phyloP scores from a whole-genome alignment of 2,329 filamentous ascomycete species.

The Orbilia javanica region DNA sequence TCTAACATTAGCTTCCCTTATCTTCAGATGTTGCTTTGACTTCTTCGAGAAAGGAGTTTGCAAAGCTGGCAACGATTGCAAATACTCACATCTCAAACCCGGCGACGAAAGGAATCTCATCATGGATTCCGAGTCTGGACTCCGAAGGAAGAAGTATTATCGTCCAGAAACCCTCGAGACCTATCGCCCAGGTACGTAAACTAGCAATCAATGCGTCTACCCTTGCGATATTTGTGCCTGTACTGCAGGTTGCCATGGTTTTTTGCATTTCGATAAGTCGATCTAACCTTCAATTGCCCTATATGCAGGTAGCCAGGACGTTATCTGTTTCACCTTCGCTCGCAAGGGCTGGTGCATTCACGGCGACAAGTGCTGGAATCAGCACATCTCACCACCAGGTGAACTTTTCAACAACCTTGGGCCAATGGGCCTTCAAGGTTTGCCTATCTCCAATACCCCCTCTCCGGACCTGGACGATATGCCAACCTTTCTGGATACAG shows the following conservation, averaged over 20 bases:
- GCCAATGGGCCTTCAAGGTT: constrained; percentile 15
- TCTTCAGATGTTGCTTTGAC: constrained; percentile 51
- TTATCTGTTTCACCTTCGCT: constrained; percentile 55
- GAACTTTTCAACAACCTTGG: constrained; percentile 13
- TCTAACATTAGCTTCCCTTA: constrained; percentile 17
- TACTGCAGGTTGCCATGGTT: background rate
- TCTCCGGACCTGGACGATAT: constrained; percentile 53
- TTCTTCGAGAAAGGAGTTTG: constrained; percentile 51
- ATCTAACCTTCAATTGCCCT: constrained; percentile 3
- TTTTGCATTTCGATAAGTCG: background rate
- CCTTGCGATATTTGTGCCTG: background rate
- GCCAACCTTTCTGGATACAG: constrained; percentile 45
- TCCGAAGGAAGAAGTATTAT: constrained; percentile 56
- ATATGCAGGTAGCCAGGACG: constrained; percentile 50
- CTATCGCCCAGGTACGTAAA: constrained; percentile 48
- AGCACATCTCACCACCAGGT: constrained; percentile 42
- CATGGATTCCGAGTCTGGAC: constrained; percentile 54
- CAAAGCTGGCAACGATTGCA: constrained; percentile 55
- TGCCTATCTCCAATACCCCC: constrained; percentile 43
- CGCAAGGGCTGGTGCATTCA: constrained; percentile 58
- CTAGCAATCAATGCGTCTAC: constrained; percentile 8
- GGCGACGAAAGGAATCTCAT: constrained; percentile 54
- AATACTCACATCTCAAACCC: constrained; percentile 48
- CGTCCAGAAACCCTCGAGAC: constrained; percentile 54
- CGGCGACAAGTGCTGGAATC: constrained; percentile 56